These are phyloP conservation scores for Globisporangium takayamanum DNA, from an alignment of 352 stramenopile genomes.

Conservation along the genomic window DNA sequence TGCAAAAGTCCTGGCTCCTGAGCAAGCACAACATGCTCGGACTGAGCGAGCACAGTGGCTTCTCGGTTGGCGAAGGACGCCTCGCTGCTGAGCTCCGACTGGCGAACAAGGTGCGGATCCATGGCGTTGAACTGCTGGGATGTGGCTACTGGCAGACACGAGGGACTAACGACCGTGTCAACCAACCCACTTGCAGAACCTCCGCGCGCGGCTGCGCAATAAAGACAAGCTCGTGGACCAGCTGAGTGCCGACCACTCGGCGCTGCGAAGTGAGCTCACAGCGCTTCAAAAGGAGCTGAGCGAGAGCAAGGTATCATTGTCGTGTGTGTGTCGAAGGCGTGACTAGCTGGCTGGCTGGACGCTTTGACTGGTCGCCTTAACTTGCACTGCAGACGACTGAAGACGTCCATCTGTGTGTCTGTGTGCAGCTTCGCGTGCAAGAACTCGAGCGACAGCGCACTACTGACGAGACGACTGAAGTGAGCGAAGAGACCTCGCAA, in stretches of 20 bases:
- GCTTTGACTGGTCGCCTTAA: background rate
- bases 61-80: slow-evolving; percentile 78
- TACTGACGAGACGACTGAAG: background rate
- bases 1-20: slow-evolving; percentile 74
- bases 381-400: background rate
- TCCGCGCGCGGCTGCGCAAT: slow-evolving; percentile 67
- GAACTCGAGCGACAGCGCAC: slow-evolving; percentile 22
- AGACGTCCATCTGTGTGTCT: background rate
- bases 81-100: slow-evolving; percentile 73
- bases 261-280: slow-evolving; percentile 43
- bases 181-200: slow-evolving; percentile 38
- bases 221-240: slow-evolving; percentile 83
- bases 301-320: slow-evolving; percentile 41
- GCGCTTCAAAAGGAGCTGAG: slow-evolving; percentile 55
- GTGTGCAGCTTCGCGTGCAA: slow-evolving; percentile 22
- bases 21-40: slow-evolving; percentile 70
- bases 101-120: slow-evolving; percentile 68
- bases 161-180: background rate
- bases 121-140: background rate
- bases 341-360: background rate
- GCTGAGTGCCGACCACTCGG: slow-evolving; percentile 66
- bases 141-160: too few species aligned
- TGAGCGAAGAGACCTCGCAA: background rate
- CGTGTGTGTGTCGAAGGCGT: background rate
- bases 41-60: slow-evolving; percentile 34